Evolutionary conservation across 1,139 yeast genomes (phyloP).

Genomic region (Geotrichum cucujoidarum): DNA sequence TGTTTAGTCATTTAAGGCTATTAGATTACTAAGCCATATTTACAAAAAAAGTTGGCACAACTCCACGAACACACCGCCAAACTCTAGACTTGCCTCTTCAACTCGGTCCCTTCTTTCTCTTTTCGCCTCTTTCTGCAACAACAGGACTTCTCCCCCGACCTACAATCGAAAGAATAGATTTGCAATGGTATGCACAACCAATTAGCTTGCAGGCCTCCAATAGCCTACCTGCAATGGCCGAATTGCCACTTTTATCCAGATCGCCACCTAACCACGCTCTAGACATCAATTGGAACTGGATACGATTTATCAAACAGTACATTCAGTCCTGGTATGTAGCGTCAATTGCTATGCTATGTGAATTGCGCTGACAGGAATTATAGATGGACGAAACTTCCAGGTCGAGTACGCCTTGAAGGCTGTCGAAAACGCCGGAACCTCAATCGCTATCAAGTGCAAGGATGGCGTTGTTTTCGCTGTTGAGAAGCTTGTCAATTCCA

Average conservation of each 20-base stretch:
- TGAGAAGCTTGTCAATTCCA: slow-evolving; percentile 83
- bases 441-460: slow-evolving; percentile 84
- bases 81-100: background rate
- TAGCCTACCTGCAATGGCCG: too few species aligned
- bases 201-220: too few species aligned
- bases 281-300: slow-evolving; percentile 95
- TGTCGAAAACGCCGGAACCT: slow-evolving; percentile 94
- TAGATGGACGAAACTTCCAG: slow-evolving; percentile 95
- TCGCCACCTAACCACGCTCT: slow-evolving; percentile 2
- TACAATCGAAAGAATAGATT: background rate
- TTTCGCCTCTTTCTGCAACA: background rate
- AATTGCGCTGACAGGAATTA: slow-evolving; percentile 56
- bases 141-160: slow-evolving; percentile 1
- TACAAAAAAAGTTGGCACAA: slow-evolving; percentile 1
- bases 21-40: background rate
- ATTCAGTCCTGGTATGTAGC: slow-evolving; percentile 43
- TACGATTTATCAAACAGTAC: slow-evolving; percentile 94
- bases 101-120: background rate
- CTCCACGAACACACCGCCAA: background rate
- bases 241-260: background rate
- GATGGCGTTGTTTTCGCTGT: slow-evolving; percentile 97
- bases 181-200: slow-evolving; percentile 12
- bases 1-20: background rate
- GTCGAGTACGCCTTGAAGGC: slow-evolving; percentile 98
- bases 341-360: slow-evolving; percentile 6